Evolutionary conservation across 1,284 basidiomycete genomes (phyloP).

Genomic region (Sphagnurus paluster): DNA sequence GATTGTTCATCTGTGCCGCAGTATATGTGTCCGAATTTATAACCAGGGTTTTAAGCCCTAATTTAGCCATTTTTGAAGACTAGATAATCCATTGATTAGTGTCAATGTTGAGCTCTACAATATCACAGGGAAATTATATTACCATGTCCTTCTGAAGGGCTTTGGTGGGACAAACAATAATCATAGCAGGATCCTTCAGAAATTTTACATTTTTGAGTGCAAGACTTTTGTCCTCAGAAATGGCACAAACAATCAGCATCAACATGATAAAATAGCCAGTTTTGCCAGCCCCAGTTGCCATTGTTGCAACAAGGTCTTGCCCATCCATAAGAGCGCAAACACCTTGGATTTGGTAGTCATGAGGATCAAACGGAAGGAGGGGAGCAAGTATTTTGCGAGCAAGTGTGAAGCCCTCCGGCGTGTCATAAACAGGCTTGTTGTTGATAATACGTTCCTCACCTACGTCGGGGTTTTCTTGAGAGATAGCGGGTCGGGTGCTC

Average conservation of each 20-base stretch:
- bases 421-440: too few species aligned
- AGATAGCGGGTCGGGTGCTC: too few species aligned
- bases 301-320: too few species aligned
- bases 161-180: conserved; percentile 13
- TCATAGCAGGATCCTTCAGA: conserved; percentile 12
- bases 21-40: conserved; percentile 26
- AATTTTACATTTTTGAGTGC: conserved; percentile 8
- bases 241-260: conserved; percentile 10
- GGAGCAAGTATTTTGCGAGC: too few species aligned
- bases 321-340: too few species aligned
- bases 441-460: too few species aligned
- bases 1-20: conserved; percentile 10
- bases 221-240: conserved; percentile 3
- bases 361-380: too few species aligned
- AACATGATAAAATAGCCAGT: conserved; percentile 4
- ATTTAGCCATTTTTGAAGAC: conserved; percentile 4
- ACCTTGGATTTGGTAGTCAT: too few species aligned
- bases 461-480: too few species aligned
- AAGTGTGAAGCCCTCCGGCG: too few species aligned
- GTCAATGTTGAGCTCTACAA: not conserved
- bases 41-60: conserved; percentile 16
- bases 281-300: too few species aligned
- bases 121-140: not conserved
- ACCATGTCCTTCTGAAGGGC: conserved; percentile 15
- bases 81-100: not conserved